These are phyloP conservation scores for Podila minutissima DNA, from an alignment of 192 early-diverging fungal genomes.

Conservation along the genomic window DNA sequence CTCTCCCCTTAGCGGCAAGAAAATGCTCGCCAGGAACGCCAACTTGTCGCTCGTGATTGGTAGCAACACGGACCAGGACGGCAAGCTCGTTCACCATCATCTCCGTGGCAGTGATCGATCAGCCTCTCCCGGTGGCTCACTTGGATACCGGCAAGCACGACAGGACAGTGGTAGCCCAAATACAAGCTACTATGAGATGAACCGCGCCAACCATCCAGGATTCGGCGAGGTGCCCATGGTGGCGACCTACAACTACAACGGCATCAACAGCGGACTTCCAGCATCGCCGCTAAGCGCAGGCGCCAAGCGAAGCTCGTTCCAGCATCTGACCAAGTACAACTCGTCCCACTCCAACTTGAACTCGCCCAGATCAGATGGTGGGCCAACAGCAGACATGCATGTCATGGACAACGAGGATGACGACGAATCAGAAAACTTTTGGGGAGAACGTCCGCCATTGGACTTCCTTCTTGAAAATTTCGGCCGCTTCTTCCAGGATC, in stretches of 20 bases:
- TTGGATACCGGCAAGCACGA: conserved; percentile 14
- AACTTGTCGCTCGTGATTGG: conserved; percentile 49
- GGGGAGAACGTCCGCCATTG: conserved; percentile 69
- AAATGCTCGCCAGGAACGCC: conserved; percentile 29
- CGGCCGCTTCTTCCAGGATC: conserved; percentile 78
- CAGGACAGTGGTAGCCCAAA: conserved; percentile 42
- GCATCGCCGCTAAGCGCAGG: conserved; percentile 47
- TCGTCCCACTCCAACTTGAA: conserved; percentile 39
- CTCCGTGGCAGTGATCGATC: conserved; percentile 23
- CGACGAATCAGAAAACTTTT: conserved; percentile 52
- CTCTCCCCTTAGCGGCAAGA: conserved; percentile 44
- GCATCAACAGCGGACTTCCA: conserved; percentile 30
- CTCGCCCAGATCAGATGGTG: conserved; percentile 32
- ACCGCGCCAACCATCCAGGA: conserved; percentile 21
- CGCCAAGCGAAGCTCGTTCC: conserved; percentile 41
- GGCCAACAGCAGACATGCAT: conserved; percentile 16
- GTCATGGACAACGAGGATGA: conserved; percentile 18
- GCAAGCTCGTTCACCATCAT: conserved; percentile 42
- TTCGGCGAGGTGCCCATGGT: conserved; percentile 43
- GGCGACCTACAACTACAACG: conserved; percentile 2
- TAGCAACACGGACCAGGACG: conserved; percentile 52
- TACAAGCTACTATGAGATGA: conserved; percentile 44
- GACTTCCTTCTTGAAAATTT: conserved; percentile 74
- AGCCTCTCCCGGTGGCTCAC: conserved; percentile 39
- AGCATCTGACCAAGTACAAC: conserved; percentile 25